Evolutionary conservation across 495 filamentous ascomycete species (phyloP), one percentile per base, ranked within the genome.

Genomic region (Talaromyces proteolyticus): DNA sequence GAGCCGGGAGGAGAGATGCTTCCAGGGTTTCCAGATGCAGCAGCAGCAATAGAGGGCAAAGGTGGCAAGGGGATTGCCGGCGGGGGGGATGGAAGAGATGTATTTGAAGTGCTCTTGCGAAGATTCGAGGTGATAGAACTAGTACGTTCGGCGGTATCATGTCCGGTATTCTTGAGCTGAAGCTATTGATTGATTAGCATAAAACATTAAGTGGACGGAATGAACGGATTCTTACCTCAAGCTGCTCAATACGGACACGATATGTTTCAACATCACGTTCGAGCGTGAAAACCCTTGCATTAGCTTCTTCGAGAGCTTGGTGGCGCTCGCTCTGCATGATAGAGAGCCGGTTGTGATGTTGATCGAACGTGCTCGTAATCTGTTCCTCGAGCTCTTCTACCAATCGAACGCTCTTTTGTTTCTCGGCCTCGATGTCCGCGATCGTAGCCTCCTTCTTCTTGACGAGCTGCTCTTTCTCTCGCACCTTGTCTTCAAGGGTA

Each of bases 331-430:
- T 53, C 65, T 85, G 60, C 67, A 91, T 71, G 73, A 79, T 61
- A 61, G 87, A 86, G 11, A 89, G 67, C 57, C 92, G 88, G 65
- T 89, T 92, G 62, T 95, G 87, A 55, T 92, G 89, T 60, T 95
- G 89, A 51, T 98, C 93, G 63, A 87, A 98, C 67, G 89, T 96
- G 61, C 76, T 89, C 53, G 88, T 86, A n/a, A 99, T 81, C 58
- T 99, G 92, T 53, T 99, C 91, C 65, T 99, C 93, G 16, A 99
- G 83, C 67, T 97, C 93, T 60, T 96, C 90, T 6, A 97, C 87
- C 7, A 99, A 73, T 40, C 87, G 83, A 14, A 87, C 87, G 65
- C 91, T 92, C 73, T 93, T 94, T 68, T 89, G 67, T 66, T 87
- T 85, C 63, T 85, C 80, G 37, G 74, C 68, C 11, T 60, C 70